Evolutionary conservation across 495 filamentous ascomycete genomes (phyloP), one percentile per base, ranked within the genome.

Genomic region (Trichoderma gamsii): DNA sequence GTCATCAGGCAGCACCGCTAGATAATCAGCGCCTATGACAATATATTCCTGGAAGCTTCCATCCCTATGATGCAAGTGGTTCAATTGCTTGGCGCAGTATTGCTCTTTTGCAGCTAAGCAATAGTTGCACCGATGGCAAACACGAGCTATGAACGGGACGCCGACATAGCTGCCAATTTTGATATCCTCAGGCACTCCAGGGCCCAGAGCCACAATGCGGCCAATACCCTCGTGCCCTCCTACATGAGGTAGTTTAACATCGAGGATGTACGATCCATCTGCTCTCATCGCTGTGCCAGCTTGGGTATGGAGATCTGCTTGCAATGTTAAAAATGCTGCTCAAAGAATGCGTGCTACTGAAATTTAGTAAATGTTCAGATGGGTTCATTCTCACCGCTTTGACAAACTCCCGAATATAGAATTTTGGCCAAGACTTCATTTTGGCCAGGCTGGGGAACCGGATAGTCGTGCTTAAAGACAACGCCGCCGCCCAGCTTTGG

Each of bases 371-470:
- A 18, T 1, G 21, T 29, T 32, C 68, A 25, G 6, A 32, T 44
- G 56, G 32, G 23, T 38, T 69, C 59, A 29, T 49, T 73, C 75
- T 68, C 65, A 81, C 80, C 81, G 69, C 81, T 83, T 56, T 82
- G 81, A 52, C 81, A 84, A 51, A 83, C 81, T 2, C 82, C 82
- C 0, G 76, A 76, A 64, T 83, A 84, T 15, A 83, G 75, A 4
- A 83, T 76, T 68, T 83, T 79, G 41, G 81, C 82, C 8, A 83
- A 71, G 7, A 83, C 81, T 74, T 84, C 82, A 63, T 83, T 81
- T 13, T 71, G 72, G 1, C 76, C 76, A 1, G 81, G 78, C 0
- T 61, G 72, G 25, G 79, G 77, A 7, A 84, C 80, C n/a, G 82
- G 81, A 61, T 83, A 83, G 59, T 81, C 76, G 27, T 75, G 70